These are phyloP conservation scores for Periconia digitata DNA, from an alignment of 2,329 filamentous ascomycete genomes.

Conservation along the genomic window DNA sequence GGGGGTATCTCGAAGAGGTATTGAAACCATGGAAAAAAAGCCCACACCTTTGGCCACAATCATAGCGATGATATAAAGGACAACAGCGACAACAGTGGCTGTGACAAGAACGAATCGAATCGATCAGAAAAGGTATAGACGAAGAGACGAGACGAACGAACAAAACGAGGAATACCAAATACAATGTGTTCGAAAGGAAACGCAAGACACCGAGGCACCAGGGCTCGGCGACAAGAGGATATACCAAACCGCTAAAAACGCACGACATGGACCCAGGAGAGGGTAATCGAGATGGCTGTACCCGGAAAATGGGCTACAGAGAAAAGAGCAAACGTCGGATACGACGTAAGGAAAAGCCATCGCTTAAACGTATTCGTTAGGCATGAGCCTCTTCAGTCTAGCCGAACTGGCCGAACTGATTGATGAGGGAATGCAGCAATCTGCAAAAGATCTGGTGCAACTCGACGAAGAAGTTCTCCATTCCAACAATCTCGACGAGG, in stretches of 20 bases:
- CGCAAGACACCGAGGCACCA: neutral
- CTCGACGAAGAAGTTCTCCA: constrained; percentile 61
- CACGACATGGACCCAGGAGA: neutral
- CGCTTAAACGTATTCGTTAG: constrained; percentile 3
- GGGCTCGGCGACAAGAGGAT: too few species aligned
- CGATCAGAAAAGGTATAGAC: neutral
- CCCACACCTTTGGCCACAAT: neutral
- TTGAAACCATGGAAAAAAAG: neutral
- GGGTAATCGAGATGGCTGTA: neutral
- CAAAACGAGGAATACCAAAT: neutral
- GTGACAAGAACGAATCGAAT: neutral
- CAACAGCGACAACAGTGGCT: neutral
- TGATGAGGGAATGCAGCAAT: constrained; percentile 42
- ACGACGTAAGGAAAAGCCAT: too few species aligned
- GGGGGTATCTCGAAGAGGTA: neutral
- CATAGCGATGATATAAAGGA: too few species aligned
- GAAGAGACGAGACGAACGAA: too few species aligned
- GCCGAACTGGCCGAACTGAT: constrained; percentile 37
- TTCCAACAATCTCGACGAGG: constrained; percentile 60
- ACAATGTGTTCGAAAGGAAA: neutral
- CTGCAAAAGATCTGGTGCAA: constrained; percentile 56
- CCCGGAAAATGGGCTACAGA: neutral
- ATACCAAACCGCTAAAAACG: neutral
- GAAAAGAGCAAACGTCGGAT: constrained; percentile 1
- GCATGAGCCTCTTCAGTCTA: neutral